Evolutionary conservation across 345 rosid genomes (phyloP).

Genomic region (Cochlearia excelsa): DNA sequence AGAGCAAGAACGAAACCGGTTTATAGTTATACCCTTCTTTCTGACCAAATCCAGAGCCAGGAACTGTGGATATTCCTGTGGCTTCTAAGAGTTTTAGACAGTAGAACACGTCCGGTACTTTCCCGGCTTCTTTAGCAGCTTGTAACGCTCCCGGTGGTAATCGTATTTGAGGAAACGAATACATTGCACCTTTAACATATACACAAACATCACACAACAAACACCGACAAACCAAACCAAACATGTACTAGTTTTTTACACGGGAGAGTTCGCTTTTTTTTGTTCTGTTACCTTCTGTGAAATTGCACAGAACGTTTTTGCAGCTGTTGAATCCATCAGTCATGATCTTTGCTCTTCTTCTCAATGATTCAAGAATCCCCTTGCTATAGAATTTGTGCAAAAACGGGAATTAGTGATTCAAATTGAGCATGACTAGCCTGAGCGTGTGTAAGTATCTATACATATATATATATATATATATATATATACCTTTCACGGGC

Average conservation of each 20-base stretch:
- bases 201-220: conserved; percentile 16
- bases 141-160: conserved; percentile 83
- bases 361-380: conserved; percentile 84
- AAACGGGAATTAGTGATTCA: neutral
- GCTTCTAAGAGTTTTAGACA: conserved; percentile 96
- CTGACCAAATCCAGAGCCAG: conserved; percentile 99
- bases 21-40: conserved; percentile 72
- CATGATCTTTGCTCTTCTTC: conserved; percentile 90
- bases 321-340: conserved; percentile 99
- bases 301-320: conserved; percentile 90
- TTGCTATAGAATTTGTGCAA: conserved; percentile 46
- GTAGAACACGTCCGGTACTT: conserved; percentile 93
- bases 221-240: neutral
- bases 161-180: conserved; percentile 92
- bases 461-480: neutral
- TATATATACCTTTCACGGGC: conserved; percentile 71
- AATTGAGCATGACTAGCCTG: conserved; percentile 1
- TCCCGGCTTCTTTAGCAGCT: conserved; percentile 76
- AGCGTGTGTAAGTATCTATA: conserved; percentile 2
- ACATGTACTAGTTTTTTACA: neutral
- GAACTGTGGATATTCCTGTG: conserved; percentile 98
- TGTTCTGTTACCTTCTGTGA: conserved; percentile 71
- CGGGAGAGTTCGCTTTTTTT: neutral
- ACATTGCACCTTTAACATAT: conserved; percentile 77
- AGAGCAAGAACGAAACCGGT: neutral